Percentiles rank a stretch among this genome's conserved stretches.
phyloP scores from a whole-genome alignment of 2,329 filamentous ascomycete genomes.

The Cladosporium sp. region DNA sequence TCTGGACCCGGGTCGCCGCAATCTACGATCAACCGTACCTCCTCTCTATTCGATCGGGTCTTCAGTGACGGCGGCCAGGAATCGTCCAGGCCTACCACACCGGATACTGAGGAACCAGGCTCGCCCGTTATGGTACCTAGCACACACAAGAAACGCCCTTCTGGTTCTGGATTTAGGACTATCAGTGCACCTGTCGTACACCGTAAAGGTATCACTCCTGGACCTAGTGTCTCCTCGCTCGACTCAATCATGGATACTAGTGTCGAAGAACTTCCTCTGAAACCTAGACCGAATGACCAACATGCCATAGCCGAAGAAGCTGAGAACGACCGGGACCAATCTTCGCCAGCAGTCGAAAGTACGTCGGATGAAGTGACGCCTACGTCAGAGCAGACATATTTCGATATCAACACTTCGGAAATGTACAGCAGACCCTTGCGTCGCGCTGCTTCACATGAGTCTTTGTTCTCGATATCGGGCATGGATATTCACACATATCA shows the following conservation, averaged over 20 bases:
- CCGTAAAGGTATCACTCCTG: slow-evolving; percentile 13
- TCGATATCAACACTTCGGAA: slow-evolving; percentile 3
- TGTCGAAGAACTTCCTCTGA: slow-evolving; percentile 24
- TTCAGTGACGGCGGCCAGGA: slow-evolving; percentile 57
- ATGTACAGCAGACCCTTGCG: slow-evolving; percentile 35
- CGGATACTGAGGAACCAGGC: slow-evolving; percentile 60
- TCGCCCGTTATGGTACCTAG: slow-evolving; percentile 62
- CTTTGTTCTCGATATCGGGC: slow-evolving; percentile 78
- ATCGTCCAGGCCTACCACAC: slow-evolving; percentile 73
- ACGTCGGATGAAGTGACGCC: slow-evolving; percentile 19
- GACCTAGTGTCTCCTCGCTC: slow-evolving; percentile 18
- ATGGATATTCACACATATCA: slow-evolving; percentile 80
- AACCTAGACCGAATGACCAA: slow-evolving; percentile 18
- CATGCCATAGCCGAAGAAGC: slow-evolving; percentile 28
- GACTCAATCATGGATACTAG: slow-evolving; percentile 30
- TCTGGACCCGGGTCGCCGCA: slow-evolving; percentile 78
- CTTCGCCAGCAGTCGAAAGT: background rate
- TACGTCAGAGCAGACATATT: slow-evolving; percentile 21
- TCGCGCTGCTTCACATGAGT: slow-evolving; percentile 75
- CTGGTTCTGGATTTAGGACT: slow-evolving; percentile 39
- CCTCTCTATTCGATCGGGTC: slow-evolving; percentile 72
- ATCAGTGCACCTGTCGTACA: slow-evolving; percentile 18
- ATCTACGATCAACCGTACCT: slow-evolving; percentile 64
- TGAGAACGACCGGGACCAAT: slow-evolving; percentile 19
- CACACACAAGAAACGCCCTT: slow-evolving; percentile 52